Base-by-base conservation (phyloP, 163 green algal genomes). In the Prototheca wickerhamii region DNA sequence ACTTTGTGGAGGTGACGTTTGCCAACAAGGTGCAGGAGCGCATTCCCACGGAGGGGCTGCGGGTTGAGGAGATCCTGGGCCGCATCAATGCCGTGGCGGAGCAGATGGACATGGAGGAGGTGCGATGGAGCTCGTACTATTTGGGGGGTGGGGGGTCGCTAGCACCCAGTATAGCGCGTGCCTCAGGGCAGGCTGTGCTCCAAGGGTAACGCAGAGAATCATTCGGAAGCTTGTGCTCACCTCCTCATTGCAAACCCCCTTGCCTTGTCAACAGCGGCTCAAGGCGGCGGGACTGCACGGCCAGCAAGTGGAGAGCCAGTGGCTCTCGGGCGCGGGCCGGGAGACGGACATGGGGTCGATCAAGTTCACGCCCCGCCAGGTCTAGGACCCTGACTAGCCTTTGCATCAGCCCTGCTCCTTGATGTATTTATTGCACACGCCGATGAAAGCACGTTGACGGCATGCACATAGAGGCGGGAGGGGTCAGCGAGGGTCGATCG, bases 21-120 rank as follows among this genome's bases (percentile, higher is more conserved):
- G 70, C 70, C 21, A 80, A 73, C 58, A 73, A 76, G 40, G 34
- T 69, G 56, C 57, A 70, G 35, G 42, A 53, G 10, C 63, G 58
- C 7, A 73, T 79, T 7, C 46, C 57, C 6, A 79, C 72, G 0
- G 63, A 44, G 12, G 43, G 61, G 3, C 40, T 79, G 26, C 73
- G 42, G 20, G 50, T 79, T 3, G 25, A 58, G 18, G 26, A 79
- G n/a, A 73, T 79, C 18, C 4, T 79, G 43, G 29, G 65, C 29
- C 44, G 67, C 30, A 58, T 79, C 31, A 49, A 70, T 42, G 70
- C 29, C 62, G 60, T 52, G 28, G 64, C 67, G 34, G 61, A 75
- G 25, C 63, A 79, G 44, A 79, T 79, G 67, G 72, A 79, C 28
- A 79, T 63, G 17, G 34, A 54, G 42, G 49, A 62, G 66, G 66